phyloP scores from a whole-genome alignment of 495 filamentous ascomycete species.

The Neurospora sublineolata region DNA sequence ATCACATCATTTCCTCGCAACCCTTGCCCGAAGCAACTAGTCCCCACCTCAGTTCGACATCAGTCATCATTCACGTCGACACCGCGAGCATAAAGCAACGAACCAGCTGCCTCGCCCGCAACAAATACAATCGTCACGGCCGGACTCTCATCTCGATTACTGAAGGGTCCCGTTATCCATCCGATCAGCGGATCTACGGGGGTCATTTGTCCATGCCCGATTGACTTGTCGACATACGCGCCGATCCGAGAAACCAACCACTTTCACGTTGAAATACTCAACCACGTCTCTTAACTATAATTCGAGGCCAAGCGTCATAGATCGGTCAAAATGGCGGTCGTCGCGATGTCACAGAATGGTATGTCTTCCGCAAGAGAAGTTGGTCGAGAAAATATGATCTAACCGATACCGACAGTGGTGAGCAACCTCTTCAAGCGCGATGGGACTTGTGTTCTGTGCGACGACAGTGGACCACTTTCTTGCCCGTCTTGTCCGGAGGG shows the following conservation, averaged over 20 bases:
- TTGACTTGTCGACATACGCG: not conserved
- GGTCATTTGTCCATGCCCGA: conserved; percentile 5
- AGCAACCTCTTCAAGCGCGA: conserved; percentile 13
- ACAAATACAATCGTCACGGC: not conserved
- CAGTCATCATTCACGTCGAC: not conserved
- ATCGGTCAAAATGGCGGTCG: conserved; percentile 7
- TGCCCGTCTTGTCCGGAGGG: conserved; percentile 16
- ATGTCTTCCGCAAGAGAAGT: not conserved
- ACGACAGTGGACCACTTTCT: conserved; percentile 9
- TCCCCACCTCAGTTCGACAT: not conserved
- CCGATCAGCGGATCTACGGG: conserved; percentile 14
- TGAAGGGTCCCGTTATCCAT: not conserved
- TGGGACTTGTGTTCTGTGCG: conserved; percentile 12
- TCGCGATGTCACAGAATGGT: conserved; percentile 2
- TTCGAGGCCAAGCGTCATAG: not conserved
- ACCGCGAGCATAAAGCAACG: not conserved
- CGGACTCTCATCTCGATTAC: not conserved
- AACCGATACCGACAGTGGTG: not conserved
- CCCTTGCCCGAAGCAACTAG: not conserved
- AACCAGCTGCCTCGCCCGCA: not conserved
- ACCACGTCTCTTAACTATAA: not conserved
- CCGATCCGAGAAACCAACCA: conserved; percentile 4
- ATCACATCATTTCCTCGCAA: not conserved
- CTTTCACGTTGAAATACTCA: not conserved
- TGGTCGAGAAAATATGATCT: not conserved